phyloP scores from a whole-genome alignment of 148 eudicot species.

The Fagopyrum esculentum region DNA sequence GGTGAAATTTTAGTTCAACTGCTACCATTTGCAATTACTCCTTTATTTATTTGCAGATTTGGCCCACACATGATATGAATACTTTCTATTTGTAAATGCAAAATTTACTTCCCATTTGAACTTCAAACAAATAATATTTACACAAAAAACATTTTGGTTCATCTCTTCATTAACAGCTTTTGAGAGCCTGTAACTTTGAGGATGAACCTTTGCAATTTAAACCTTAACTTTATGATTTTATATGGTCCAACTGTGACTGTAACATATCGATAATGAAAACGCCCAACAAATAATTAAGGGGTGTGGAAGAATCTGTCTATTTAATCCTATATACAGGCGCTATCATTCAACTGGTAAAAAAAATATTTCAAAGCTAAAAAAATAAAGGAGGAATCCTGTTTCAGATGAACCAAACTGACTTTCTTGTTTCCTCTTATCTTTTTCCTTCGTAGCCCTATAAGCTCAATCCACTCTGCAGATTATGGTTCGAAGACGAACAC shows the following conservation, averaged over 20 bases:
- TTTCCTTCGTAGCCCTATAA: background rate
- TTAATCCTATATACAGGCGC: background rate
- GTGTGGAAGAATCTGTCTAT: background rate
- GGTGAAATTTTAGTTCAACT: conserved; percentile 1
- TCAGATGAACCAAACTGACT: background rate
- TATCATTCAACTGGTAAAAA: background rate
- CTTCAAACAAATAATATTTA: too few relatives aligned
- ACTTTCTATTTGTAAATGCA: background rate
- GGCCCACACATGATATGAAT: background rate
- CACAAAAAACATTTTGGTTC: too few relatives aligned
- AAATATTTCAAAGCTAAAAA: background rate
- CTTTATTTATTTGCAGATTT: background rate
- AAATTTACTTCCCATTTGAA: background rate
- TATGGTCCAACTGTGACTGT: background rate
- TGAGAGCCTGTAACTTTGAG: too few relatives aligned
- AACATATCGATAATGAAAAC: background rate
- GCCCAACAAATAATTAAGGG: background rate
- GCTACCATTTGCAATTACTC: background rate
- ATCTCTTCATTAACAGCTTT: too few relatives aligned
- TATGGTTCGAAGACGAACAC: background rate
- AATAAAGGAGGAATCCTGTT: background rate
- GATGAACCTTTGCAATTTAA: too few relatives aligned
- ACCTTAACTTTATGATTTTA: too few relatives aligned
- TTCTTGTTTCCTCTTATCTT: background rate
- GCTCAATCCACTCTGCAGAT: background rate